Evolutionary conservation across 1,284 basidiomycete species (phyloP).

Genomic region (Ganoderma resinaceum): DNA sequence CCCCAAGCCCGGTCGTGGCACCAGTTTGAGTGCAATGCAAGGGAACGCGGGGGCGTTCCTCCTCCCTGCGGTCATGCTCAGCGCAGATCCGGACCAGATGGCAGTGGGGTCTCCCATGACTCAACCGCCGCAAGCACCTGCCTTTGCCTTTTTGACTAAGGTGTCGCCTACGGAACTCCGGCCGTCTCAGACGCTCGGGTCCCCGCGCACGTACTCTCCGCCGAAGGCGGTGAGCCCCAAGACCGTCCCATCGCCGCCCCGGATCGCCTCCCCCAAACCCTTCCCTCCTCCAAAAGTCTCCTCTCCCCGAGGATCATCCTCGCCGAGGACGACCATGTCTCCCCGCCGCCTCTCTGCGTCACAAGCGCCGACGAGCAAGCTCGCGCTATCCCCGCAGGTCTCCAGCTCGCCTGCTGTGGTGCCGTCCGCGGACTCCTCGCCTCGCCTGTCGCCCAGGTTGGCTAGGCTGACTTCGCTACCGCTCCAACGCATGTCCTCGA

Average conservation of each 20-base stretch:
- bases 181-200: conserved; percentile 42
- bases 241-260: conserved; percentile 29
- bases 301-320: conserved; percentile 25
- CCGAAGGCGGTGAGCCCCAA: conserved; percentile 36
- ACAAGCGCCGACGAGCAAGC: conserved; percentile 32
- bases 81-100: conserved; percentile 36
- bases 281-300: conserved; percentile 30
- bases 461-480: conserved; percentile 34
- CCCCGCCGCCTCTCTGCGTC: conserved; percentile 30
- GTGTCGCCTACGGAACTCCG: conserved; percentile 41
- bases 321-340: conserved; percentile 26
- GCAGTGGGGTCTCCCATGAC: conserved; percentile 29
- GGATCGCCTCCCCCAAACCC: conserved; percentile 20
- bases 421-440: conserved; percentile 30
- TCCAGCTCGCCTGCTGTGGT: conserved; percentile 36
- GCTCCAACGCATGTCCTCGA: conserved; percentile 39
- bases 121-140: conserved; percentile 24
- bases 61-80: conserved; percentile 37
- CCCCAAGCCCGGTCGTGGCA: conserved; percentile 23
- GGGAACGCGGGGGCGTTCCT: conserved; percentile 31
- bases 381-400: conserved; percentile 31
- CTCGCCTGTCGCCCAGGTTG: conserved; percentile 35
- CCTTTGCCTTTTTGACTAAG: conserved; percentile 39
- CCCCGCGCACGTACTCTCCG: conserved; percentile 44
- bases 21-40: conserved; percentile 16